Evolutionary conservation across 768 basidiomycete genomes (phyloP).

Genomic region (Panellus pusillus): DNA sequence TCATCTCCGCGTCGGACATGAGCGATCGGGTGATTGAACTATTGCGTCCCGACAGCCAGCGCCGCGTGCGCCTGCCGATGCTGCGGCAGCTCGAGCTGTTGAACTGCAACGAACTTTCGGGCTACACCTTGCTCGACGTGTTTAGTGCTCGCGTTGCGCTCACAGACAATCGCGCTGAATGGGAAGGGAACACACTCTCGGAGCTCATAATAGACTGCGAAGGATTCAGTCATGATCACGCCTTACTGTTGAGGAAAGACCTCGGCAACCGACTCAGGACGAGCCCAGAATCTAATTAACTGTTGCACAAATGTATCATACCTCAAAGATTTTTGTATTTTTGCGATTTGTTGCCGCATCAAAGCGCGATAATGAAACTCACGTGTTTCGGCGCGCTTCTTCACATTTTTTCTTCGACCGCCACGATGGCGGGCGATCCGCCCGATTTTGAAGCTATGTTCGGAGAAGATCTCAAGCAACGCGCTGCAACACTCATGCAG

Average conservation of each 20-base stretch:
- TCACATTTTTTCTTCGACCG: neutral
- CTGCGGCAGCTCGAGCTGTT: slow-evolving; percentile 53
- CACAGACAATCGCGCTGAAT: slow-evolving; percentile 31
- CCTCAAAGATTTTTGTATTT: too few species aligned
- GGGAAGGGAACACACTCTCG: slow-evolving; percentile 27
- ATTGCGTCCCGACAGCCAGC: slow-evolving; percentile 43
- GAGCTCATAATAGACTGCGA: slow-evolving; percentile 45
- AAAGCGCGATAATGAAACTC: too few species aligned
- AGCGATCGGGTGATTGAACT: slow-evolving; percentile 67
- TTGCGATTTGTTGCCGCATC: too few species aligned
- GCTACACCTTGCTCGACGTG: slow-evolving; percentile 54
- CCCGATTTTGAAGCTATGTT: slow-evolving; percentile 10
- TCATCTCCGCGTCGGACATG: slow-evolving; percentile 81
- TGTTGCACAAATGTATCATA: too few species aligned
- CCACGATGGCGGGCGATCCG: slow-evolving; percentile 13
- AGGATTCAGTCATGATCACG: slow-evolving; percentile 23
- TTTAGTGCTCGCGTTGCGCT: slow-evolving; percentile 48
- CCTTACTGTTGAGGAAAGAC: slow-evolving; percentile 6
- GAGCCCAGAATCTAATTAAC: neutral
- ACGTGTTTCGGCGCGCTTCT: too few species aligned
- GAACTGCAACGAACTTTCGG: slow-evolving; percentile 65
- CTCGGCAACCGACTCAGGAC: slow-evolving; percentile 1
- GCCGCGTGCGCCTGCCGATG: slow-evolving; percentile 53
- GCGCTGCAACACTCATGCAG: slow-evolving; percentile 14
- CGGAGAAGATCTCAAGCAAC: slow-evolving; percentile 2